phyloP scores from a whole-genome alignment of 1,139 yeast genomes.

The Debaryomyces robertsiae region DNA sequence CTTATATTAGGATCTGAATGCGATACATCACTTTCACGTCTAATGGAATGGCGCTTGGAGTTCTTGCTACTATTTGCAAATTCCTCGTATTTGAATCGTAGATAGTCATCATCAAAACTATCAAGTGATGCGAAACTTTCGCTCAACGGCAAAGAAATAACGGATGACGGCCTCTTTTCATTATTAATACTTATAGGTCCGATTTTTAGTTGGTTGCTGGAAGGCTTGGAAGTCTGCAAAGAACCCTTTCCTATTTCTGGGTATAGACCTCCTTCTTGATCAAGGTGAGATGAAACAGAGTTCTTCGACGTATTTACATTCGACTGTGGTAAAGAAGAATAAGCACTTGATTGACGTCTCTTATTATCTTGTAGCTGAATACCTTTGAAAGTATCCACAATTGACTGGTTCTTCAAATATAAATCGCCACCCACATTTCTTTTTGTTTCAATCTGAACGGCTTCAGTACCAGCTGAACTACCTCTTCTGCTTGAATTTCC shows the following conservation, averaged over 20 bases:
- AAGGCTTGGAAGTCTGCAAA: slow-evolving; percentile 16
- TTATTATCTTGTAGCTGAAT: slow-evolving; percentile 51
- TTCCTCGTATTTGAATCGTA: slow-evolving; percentile 40
- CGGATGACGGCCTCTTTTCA: slow-evolving; percentile 34
- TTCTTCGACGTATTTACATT: slow-evolving; percentile 21
- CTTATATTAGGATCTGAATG: slow-evolving; percentile 11
- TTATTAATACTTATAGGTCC: slow-evolving; percentile 37
- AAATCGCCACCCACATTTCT: slow-evolving; percentile 59
- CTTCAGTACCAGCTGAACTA: slow-evolving; percentile 42
- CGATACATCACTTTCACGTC: slow-evolving; percentile 9
- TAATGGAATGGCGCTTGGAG: background rate
- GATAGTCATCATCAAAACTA: slow-evolving; percentile 65
- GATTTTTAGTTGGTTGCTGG: slow-evolving; percentile 23
- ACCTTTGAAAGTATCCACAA: slow-evolving; percentile 52
- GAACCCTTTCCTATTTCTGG: background rate
- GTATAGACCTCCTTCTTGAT: slow-evolving; percentile 4
- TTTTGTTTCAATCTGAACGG: slow-evolving; percentile 51
- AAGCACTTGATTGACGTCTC: slow-evolving; percentile 43
- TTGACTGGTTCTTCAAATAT: slow-evolving; percentile 50
- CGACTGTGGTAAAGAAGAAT: slow-evolving; percentile 22
- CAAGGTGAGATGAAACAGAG: slow-evolving; percentile 22
- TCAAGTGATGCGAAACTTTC: slow-evolving; percentile 80
- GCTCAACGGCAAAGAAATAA: slow-evolving; percentile 59
- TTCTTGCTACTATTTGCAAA: slow-evolving; percentile 17
- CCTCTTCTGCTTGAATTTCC: slow-evolving; percentile 36